Conservation (phyloP, 1,284 basidiomycete species). For the Dichomitus squalens region DNA sequence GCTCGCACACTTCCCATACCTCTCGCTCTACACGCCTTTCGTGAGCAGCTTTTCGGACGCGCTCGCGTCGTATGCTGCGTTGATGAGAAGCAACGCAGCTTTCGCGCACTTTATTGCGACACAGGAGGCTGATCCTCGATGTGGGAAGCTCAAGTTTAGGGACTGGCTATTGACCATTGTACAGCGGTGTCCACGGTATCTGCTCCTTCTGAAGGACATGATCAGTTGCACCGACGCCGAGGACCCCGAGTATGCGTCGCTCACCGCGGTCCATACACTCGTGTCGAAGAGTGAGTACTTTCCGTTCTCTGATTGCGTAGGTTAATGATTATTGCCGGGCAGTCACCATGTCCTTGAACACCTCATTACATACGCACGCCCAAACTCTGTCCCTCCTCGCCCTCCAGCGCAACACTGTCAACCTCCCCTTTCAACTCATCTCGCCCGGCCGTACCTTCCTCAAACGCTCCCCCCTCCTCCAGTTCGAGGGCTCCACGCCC, state of each 20-base stretch:
- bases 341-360: conserved; percentile 82
- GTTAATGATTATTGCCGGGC: background rate
- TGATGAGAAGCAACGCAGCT: conserved; percentile 50
- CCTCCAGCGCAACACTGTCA: conserved; percentile 73
- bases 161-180: conserved; percentile 89
- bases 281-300: conserved; percentile 69
- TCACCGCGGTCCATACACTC: conserved; percentile 61
- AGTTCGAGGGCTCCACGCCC: conserved; percentile 54
- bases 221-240: conserved; percentile 63
- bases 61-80: conserved; percentile 55
- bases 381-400: conserved; percentile 74
- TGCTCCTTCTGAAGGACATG: conserved; percentile 80
- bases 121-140: conserved; percentile 67
- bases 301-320: background rate
- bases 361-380: conserved; percentile 75
- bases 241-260: conserved; percentile 63
- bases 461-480: conserved; percentile 63
- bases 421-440: conserved; percentile 77
- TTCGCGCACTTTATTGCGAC: conserved; percentile 65
- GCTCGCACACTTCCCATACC: conserved; percentile 53
- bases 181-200: conserved; percentile 85
- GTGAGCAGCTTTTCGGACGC: conserved; percentile 74
- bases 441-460: conserved; percentile 78
- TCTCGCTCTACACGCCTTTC: conserved; percentile 79
- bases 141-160: conserved; percentile 71